Conservation (phyloP, 2,329 filamentous ascomycete genomes). For the Chaetomiaceae sp. region DNA sequence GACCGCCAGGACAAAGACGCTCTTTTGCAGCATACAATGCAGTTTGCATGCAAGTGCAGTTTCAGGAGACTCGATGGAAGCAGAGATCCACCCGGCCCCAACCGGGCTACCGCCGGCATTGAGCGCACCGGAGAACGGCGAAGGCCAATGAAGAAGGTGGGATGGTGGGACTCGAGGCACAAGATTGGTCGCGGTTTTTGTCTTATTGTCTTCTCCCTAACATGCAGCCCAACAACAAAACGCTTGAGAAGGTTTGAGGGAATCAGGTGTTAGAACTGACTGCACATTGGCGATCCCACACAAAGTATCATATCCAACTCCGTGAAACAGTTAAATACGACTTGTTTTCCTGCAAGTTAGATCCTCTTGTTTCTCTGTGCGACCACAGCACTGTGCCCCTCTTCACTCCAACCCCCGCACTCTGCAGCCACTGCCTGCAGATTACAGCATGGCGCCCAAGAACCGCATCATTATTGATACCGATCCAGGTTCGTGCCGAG, state of each 20-base stretch:
- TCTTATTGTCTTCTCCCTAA: no score
- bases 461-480: conserved; percentile 92
- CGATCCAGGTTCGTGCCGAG: conserved; percentile 62
- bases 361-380: background rate
- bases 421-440: conserved; percentile 11
- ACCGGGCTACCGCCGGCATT: background rate
- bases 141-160: background rate
- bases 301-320: no score
- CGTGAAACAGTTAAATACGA: background rate
- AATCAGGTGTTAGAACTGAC: no score
- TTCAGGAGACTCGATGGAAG: background rate
- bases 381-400: conserved; percentile 1
- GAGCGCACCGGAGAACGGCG: background rate
- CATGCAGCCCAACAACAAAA: no score
- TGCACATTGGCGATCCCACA: no score
- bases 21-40: no score
- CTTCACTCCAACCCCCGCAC: conserved; percentile 12
- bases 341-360: background rate
- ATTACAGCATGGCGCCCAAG: conserved; percentile 56
- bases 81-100: background rate
- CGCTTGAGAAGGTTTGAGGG: no score
- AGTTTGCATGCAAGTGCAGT: no score
- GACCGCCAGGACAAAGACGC: no score
- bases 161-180: conserved; percentile 5
- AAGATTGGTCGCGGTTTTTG: conserved; percentile 6